Evolutionary conservation across 805 yeast genomes (phyloP).

Genomic region (Danielia reshetovae): DNA sequence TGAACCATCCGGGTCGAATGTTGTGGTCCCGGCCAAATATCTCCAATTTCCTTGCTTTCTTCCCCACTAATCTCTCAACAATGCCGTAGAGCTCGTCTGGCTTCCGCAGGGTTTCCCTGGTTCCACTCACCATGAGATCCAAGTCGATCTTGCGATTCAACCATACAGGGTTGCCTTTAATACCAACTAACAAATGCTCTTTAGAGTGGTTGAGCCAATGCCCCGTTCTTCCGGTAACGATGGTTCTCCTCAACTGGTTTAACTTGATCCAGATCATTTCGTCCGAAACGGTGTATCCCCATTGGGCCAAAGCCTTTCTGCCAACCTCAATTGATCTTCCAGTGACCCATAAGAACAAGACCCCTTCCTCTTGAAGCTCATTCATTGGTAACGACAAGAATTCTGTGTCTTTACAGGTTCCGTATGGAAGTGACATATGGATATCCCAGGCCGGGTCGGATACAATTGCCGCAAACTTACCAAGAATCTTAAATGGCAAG

Average conservation of each 20-base stretch:
- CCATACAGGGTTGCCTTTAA: slow-evolving; percentile 80
- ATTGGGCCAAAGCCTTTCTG: slow-evolving; percentile 62
- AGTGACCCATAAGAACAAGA: slow-evolving; percentile 88
- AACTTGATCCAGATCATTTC: slow-evolving; percentile 90
- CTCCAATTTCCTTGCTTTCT: slow-evolving; percentile 73
- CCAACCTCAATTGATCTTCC: slow-evolving; percentile 92
- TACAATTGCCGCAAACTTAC: slow-evolving; percentile 76
- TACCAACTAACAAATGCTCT: slow-evolving; percentile 82
- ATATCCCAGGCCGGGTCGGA: slow-evolving; percentile 98
- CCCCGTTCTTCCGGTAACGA: slow-evolving; percentile 94
- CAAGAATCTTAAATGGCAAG: slow-evolving; percentile 66
- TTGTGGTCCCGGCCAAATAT: slow-evolving; percentile 88
- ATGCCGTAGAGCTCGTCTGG: slow-evolving; percentile 88
- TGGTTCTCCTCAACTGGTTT: slow-evolving; percentile 81
- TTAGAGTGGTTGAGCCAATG: slow-evolving; percentile 96
- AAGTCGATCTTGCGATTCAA: slow-evolving; percentile 60
- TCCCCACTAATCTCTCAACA: slow-evolving; percentile 80
- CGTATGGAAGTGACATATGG: slow-evolving; percentile 80
- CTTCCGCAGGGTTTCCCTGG: slow-evolving; percentile 85
- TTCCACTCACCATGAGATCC: slow-evolving; percentile 74
- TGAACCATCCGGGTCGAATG: slow-evolving; percentile 86
- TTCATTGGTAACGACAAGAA: slow-evolving; percentile 62
- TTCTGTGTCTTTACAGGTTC: slow-evolving; percentile 75
- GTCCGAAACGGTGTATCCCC: slow-evolving; percentile 81
- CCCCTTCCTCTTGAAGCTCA: slow-evolving; percentile 76